These are phyloP conservation scores for Rhizophagus sp. DNA, from an alignment of 192 early-diverging fungal genomes.

Conservation along the genomic window DNA sequence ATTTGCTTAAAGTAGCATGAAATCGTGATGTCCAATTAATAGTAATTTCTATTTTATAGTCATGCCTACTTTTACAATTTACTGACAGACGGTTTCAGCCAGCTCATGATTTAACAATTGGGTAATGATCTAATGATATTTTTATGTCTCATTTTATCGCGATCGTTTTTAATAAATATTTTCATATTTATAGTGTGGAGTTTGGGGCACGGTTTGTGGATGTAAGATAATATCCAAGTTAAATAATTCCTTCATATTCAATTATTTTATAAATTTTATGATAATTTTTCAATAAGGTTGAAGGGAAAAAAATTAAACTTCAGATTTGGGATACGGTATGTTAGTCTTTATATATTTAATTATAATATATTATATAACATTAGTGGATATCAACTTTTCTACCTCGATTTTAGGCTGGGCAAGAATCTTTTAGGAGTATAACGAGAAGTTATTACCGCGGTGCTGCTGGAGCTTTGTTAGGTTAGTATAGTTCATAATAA, in stretches of 20 bases:
- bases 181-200: slow-evolving; percentile 58
- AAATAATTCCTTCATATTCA: no score
- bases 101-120: slow-evolving; percentile 82
- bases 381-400: neutral
- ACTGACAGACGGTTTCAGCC: slow-evolving; percentile 81
- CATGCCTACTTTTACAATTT: slow-evolving; percentile 79
- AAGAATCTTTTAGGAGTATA: slow-evolving; percentile 85
- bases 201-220: slow-evolving; percentile 79
- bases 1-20: neutral
- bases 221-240: slow-evolving; percentile 35
- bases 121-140: slow-evolving; percentile 39
- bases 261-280: neutral
- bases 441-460: slow-evolving; percentile 84
- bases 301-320: slow-evolving; percentile 84
- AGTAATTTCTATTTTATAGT: slow-evolving; percentile 35
- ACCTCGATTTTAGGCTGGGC: slow-evolving; percentile 57
- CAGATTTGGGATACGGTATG: slow-evolving; percentile 95
- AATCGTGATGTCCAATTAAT: neutral
- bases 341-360: slow-evolving; percentile 6
- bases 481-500: slow-evolving; percentile 34
- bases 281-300: slow-evolving; percentile 42
- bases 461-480: slow-evolving; percentile 73
- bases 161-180: neutral
- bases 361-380: neutral
- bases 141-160: neutral